Percentiles rank a stretch among this genome's conserved stretches.
phyloP scores from a whole-genome alignment of 768 basidiomycete species.

The Mrakia frigida region DNA sequence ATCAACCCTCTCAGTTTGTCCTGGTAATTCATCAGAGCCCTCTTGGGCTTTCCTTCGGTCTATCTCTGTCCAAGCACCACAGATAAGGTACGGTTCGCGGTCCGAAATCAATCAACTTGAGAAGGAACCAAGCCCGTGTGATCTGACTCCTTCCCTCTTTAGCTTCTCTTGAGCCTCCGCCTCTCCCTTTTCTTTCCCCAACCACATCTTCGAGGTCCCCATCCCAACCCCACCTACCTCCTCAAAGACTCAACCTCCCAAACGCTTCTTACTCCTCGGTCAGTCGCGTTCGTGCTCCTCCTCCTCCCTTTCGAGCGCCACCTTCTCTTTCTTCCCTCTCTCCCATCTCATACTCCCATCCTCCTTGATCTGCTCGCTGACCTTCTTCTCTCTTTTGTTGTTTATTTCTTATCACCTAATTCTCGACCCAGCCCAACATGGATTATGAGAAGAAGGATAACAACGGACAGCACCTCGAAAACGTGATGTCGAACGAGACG shows the following conservation, averaged over 20 bases:
- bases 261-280: background rate
- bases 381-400: background rate
- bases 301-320: background rate
- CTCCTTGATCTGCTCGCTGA: background rate
- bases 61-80: too few species aligned
- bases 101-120: too few species aligned
- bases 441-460: constrained; percentile 1
- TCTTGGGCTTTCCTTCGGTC: too few species aligned
- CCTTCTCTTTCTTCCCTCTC: background rate
- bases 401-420: background rate
- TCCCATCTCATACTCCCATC: background rate
- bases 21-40: too few species aligned
- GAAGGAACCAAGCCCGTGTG: too few species aligned
- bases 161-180: too few species aligned
- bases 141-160: too few species aligned
- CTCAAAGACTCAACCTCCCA: background rate
- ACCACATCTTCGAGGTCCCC: too few species aligned
- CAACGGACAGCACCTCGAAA: background rate
- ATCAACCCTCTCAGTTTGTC: too few species aligned
- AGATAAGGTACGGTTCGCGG: too few species aligned
- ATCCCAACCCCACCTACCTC: too few species aligned
- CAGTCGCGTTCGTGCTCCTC: background rate
- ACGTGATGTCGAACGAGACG: background rate
- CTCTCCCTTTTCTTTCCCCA: too few species aligned
- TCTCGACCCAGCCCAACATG: background rate